Evolutionary conservation across 441 rosid genomes (phyloP), one percentile per base, ranked within the genome.

Genomic region (Isatis lusitanica): DNA sequence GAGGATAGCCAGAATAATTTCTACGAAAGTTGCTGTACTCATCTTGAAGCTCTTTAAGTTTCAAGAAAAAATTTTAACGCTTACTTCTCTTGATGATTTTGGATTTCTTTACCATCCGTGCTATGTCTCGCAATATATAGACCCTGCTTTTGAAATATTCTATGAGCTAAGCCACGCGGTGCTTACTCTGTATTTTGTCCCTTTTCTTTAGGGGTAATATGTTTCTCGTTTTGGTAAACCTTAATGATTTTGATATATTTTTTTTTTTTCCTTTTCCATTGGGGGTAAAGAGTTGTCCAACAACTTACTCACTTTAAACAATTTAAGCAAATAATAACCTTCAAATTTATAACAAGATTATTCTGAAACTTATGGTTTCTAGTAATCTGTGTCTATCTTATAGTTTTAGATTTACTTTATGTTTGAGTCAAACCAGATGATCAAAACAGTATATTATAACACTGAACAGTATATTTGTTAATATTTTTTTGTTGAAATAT

Each of bases 1-100:
- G 62, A 93, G 9, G 76, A 93, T 87, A 33, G 98, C 97, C 71
- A 93, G 42, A 64, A 93, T 13, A 69, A 91, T 88, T 66, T 91
- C 97, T 3, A 91, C 0, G 85, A 85, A 91, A 1, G 78, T 91
- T 4, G 82, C 86, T 13, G 91, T 82, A 18, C 70, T 35, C 80
- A 71, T 77, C 38, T 66, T 66, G 9, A 36, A 70, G 63, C n/a
- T 71, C 53, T 63, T 70, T 13, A 31, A 57, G 7, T 67, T 39
- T 17, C 12, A 28, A 44, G 33, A 28, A 62, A 39, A 11, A 35
- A n/a, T 17, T 44, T 53, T n/a, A n/a, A 43, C 39, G 51, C 5
- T 62, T 48, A 43, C 44, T 16, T 44, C n/a, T 66, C 67, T 66
- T 39, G 47, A 47, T 63, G 51, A 68, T 51, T 31, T 1, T 16